phyloP scores from a whole-genome alignment of 2,329 filamentous ascomycete species.

The Dactylellina parvicollis region DNA sequence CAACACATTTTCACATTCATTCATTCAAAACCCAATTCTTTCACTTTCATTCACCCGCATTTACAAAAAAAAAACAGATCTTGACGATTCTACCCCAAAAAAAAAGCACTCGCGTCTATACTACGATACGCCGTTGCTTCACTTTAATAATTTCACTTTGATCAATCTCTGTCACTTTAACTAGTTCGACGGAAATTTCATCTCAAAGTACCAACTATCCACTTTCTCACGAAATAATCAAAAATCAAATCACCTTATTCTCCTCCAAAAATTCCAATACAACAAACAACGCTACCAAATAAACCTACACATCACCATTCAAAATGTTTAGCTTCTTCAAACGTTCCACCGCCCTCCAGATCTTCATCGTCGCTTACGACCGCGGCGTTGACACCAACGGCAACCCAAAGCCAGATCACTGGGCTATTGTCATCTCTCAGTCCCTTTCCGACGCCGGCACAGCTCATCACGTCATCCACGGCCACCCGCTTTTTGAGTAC shows the following conservation, averaged over 20 bases:
- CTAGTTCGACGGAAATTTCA: conserved; percentile 46
- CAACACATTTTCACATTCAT: conserved; percentile 35
- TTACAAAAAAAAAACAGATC: conserved; percentile 24
- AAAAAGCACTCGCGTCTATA: background rate
- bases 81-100: conserved; percentile 8
- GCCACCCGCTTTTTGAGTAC: conserved; percentile 52
- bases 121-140: conserved; percentile 3
- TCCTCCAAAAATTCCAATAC: background rate
- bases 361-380: conserved; percentile 51
- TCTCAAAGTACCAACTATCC: background rate
- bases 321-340: conserved; percentile 51
- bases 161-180: conserved; percentile 53
- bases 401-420: conserved; percentile 49
- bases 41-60: background rate
- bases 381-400: conserved; percentile 47
- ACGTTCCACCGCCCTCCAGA: conserved; percentile 35
- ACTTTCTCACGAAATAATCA: conserved; percentile 5
- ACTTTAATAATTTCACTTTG: conserved; percentile 4
- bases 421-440: conserved; percentile 51
- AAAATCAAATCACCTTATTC: conserved; percentile 4
- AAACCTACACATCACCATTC: conserved; percentile 7
- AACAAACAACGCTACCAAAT: background rate
- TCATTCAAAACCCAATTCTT: background rate
- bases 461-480: conserved; percentile 53
- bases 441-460: conserved; percentile 48